phyloP scores from a whole-genome alignment of 2,329 filamentous ascomycete species.

The Diaporthe eres region DNA sequence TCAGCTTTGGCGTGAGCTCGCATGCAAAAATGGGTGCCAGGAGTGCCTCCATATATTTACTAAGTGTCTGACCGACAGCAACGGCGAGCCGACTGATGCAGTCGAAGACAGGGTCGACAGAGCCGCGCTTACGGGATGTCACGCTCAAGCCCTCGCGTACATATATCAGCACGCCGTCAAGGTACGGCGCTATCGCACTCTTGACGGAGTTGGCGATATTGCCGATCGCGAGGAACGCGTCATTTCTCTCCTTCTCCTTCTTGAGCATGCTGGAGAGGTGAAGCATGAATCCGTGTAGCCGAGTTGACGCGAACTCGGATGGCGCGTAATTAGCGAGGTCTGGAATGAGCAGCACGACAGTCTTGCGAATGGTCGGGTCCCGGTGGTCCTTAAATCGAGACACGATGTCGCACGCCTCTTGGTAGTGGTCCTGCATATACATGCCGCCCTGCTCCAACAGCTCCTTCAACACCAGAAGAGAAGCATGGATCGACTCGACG shows the following conservation, averaged over 20 bases:
- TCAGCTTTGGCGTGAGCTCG: conserved; percentile 92
- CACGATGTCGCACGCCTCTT: conserved; percentile 92
- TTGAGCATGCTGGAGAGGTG: conserved; percentile 95
- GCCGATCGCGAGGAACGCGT: conserved; percentile 95
- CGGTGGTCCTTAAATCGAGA: conserved; percentile 93
- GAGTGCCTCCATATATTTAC: conserved; percentile 97
- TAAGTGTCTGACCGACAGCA: conserved; percentile 94
- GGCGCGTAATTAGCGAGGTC: conserved; percentile 94
- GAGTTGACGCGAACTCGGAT: conserved; percentile 86
- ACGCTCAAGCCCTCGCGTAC: conserved; percentile 91
- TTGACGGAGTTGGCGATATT: conserved; percentile 97
- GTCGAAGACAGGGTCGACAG: conserved; percentile 88
- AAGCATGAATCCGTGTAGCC: conserved; percentile 97
- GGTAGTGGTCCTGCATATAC: conserved; percentile 98
- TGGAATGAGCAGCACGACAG: conserved; percentile 91
- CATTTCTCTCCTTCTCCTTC: conserved; percentile 93
- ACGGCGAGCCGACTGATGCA: conserved; percentile 97
- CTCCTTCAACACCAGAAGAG: conserved; percentile 91
- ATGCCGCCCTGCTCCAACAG: conserved; percentile 95
- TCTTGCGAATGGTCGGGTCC: conserved; percentile 88
- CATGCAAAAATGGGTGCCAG: conserved; percentile 98
- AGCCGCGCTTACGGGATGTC: conserved; percentile 77
- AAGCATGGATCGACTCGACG: conserved; percentile 93
- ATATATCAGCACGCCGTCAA: conserved; percentile 93
- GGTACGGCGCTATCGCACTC: conserved; percentile 93